Base-by-base conservation (phyloP, 805 yeast species). In the Candida loeiensis region DNA sequence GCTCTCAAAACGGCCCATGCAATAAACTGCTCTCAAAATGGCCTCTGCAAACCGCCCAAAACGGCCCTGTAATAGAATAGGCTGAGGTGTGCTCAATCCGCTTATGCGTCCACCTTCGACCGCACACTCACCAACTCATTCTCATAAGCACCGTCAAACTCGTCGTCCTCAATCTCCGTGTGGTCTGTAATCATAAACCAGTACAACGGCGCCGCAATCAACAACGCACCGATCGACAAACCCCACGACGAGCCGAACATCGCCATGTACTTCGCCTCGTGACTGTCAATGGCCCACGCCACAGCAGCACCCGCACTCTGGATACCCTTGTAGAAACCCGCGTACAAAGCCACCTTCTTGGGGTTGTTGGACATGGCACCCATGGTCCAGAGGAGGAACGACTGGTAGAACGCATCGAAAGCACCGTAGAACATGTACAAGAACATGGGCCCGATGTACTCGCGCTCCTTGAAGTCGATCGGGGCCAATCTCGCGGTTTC, bases 241-340 rank as follows among this genome's bases (percentile, higher is more conserved):
- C 61, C 82, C 51, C 51, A 82, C 12, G 74, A 65, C 7, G 74
- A 58, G 9, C 60, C 76, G 54, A 76, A 77, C 54, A 74, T 52
- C 27, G 52, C 51, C 50, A 63, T 60, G 55, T 66, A 79, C 6
- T 64, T 45, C 20, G 41, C 44, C 9, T 51, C 56, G 25, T 63
- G 44, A 21, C 76, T 71, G 51, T 78, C 82, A 45, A 77, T 57
- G 49, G 79, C 61, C 83, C 82, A 80, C 11, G 71, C 73, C 34
- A 79, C 64, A 17, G 79, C 84, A 11, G 79, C 77, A 54, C 81
- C 82, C 7, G 82, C 83, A 29, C 79, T 71, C 60, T 79, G 85
- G 43, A 80, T 57, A 42, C 80, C 77, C 63, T 80, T 80, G 64
- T 78, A 79, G 56, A 75, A 75, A 29, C 82, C 82, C 14, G 80